Conservation (phyloP, 2,329 filamentous ascomycete species). For the Neofusicoccum laricinum region DNA sequence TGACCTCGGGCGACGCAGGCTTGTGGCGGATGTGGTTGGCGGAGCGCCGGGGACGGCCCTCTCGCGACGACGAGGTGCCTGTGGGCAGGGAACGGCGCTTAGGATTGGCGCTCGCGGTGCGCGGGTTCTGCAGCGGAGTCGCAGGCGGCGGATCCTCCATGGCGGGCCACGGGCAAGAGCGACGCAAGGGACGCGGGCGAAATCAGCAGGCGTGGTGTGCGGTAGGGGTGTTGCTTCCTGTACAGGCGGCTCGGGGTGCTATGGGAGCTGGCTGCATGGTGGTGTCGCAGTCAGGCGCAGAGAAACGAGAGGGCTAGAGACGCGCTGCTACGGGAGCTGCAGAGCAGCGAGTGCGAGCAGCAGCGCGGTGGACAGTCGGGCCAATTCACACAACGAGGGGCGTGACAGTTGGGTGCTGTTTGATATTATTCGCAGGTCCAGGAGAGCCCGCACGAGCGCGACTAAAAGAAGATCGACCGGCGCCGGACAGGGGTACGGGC, state of each 20-base stretch:
- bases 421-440: slow-evolving; percentile 8
- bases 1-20: slow-evolving; percentile 64
- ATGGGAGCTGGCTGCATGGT: slow-evolving; percentile 2
- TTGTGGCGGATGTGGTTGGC: slow-evolving; percentile 36
- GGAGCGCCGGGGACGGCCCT: slow-evolving; percentile 26
- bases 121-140: not conserved
- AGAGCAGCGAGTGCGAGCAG: not conserved
- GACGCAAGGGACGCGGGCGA: not conserved
- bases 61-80: slow-evolving; percentile 14
- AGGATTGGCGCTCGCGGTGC: not conserved
- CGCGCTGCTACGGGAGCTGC: slow-evolving; percentile 5
- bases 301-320: not conserved
- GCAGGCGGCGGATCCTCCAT: slow-evolving; percentile 9
- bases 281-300: not conserved
- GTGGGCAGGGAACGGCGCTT: slow-evolving; percentile 28
- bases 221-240: slow-evolving; percentile 7
- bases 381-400: slow-evolving; percentile 1
- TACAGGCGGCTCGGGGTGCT: not conserved
- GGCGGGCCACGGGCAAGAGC: not conserved
- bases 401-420: not conserved
- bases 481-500: not conserved
- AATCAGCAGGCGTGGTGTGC: not conserved
- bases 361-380: slow-evolving; percentile 3
- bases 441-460: slow-evolving; percentile 3
- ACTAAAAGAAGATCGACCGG: not conserved